Evolutionary conservation across 495 filamentous ascomycete species (phyloP), one percentile per base, ranked within the genome.

Genomic region (Hyaloscypha finlandica): DNA sequence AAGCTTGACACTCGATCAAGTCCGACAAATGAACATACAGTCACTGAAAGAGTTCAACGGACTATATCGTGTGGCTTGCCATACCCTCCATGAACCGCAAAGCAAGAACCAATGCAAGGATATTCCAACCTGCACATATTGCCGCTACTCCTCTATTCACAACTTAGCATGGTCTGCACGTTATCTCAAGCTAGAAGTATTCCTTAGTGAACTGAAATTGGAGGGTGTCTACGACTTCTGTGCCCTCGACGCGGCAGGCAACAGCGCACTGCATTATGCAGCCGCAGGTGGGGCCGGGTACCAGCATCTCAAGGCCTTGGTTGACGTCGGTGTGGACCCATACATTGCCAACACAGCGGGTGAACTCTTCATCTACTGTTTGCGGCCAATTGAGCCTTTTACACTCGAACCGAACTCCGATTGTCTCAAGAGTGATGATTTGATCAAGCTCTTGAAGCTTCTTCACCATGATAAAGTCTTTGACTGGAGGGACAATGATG

Each of bases 1-100:
- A 12, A 32, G 16, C 37, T 57, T 61, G 4, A 63, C 37, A 20
- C 32, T 63, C 6, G 37, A 42, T 4, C 59, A 63, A 19, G 55
- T 59, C 58, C 45, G 19, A 9, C 16, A 39, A 3, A 30, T 55
- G 4, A 30, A 71, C 31, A 20, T 66, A 14, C 25, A 58, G 48
- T 68, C 70, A 1, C 25, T 69, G 16, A 63, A 61, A 25, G 70
- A 71, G 48, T 71, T 71, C 45, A 68, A 66, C 37, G 70, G 60
- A 2, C 37, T 71, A 6, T 66, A 71, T 67, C 57, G 70, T 42
- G 66, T 68, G 19, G 56, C 70, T 16, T 71, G 70, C 61, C 29
- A 29, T 25, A 51, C 16, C 3, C 63, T 71, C 1, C 70, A 71
- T 45, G 65, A 71, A 39, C 69, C 69, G 8, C 60, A 31, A 48